Base-by-base conservation (phyloP, 495 filamentous ascomycete species). In the Penicillium daleae region DNA sequence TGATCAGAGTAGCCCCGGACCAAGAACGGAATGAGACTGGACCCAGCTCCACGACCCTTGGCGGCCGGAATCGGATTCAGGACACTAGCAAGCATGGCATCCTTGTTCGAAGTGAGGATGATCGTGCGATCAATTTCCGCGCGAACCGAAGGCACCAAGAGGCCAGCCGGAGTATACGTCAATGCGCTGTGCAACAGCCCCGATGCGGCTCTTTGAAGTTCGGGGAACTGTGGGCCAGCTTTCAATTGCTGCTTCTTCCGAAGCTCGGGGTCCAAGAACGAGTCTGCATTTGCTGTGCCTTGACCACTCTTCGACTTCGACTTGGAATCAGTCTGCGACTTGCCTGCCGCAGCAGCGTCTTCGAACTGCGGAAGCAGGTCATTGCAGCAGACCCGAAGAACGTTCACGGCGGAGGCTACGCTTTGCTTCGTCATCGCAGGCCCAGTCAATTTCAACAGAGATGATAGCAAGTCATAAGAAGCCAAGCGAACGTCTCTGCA, bases 11-110 rank as follows among this genome's bases (percentile, higher is more conserved):
- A 89, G 46, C 78, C 78, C 57, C 85, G 78, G 26, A 83, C 84
- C 27, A 96, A 76, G 63, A 94, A 89, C 7, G 92, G 92, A 29
- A 97, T 74, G 51, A 96, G 88, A 66, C 89, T 92, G 15, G 86
- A 78, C 59, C 83, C 83, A 40, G 80, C 80, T 31, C 75, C 80
- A 29, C 82, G 82, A 3, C 86, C 85, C 48, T 83, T 83, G 48
- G 79, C 77, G 37, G 83, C 83, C 15, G 83, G 78, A 57, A 87
- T 83, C 1, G 92, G 90, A 73, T 94, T 90, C 55, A 96, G 75
- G 13, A 92, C 86, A 72, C 91, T 92, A 31, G 92, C 89, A 13
- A 92, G 68, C 83, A 96, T 89, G 12, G 88, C 87, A 27, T 83
- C 70, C 74, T 86, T 88, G 65, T 87, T 81, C 40, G 81, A 76